Conservation (phyloP, 1,284 basidiomycete genomes). For the Cronartium quercuum region DNA sequence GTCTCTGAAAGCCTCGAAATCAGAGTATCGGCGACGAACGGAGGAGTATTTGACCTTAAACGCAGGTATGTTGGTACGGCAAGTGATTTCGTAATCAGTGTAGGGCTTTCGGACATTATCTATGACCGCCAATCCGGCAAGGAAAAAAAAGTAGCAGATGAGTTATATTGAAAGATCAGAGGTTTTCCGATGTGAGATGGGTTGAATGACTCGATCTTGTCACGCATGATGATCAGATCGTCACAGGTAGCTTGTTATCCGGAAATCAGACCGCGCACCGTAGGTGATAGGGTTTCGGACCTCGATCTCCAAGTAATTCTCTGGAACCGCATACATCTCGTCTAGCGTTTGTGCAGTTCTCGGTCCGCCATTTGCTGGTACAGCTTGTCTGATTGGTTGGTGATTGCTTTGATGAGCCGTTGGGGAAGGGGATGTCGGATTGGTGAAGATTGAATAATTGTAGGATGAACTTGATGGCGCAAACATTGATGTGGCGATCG, state of each 20-base stretch:
- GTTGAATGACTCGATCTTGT: not conserved
- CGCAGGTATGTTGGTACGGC: slow-evolving; percentile 98
- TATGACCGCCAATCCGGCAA: slow-evolving; percentile 46
- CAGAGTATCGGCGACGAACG: slow-evolving; percentile 90
- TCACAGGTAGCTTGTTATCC: not conserved
- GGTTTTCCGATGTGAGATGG: not conserved
- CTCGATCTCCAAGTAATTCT: slow-evolving; percentile 97
- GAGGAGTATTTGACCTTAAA: slow-evolving; percentile 93
- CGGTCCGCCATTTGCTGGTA: not conserved
- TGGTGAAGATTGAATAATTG: slow-evolving; percentile 15
- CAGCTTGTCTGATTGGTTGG: not conserved
- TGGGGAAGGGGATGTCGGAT: not conserved
- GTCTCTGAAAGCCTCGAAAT: slow-evolving; percentile 98
- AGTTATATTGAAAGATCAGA: slow-evolving; percentile 34
- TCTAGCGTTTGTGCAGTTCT: slow-evolving; percentile 55
- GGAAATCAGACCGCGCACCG: slow-evolving; percentile 56
- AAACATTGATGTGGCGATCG: slow-evolving; percentile 31
- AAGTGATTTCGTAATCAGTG: slow-evolving; percentile 98
- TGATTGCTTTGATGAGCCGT: not conserved
- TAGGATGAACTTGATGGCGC: slow-evolving; percentile 26
- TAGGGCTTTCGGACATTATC: slow-evolving; percentile 96
- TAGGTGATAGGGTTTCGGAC: slow-evolving; percentile 95
- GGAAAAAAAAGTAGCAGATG: not conserved
- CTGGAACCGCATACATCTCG: slow-evolving; percentile 90
- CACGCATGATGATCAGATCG: not conserved